These are phyloP conservation scores for Paraconiothyrium brasiliense DNA, from an alignment of 2,329 filamentous ascomycete species.

Conservation along the genomic window DNA sequence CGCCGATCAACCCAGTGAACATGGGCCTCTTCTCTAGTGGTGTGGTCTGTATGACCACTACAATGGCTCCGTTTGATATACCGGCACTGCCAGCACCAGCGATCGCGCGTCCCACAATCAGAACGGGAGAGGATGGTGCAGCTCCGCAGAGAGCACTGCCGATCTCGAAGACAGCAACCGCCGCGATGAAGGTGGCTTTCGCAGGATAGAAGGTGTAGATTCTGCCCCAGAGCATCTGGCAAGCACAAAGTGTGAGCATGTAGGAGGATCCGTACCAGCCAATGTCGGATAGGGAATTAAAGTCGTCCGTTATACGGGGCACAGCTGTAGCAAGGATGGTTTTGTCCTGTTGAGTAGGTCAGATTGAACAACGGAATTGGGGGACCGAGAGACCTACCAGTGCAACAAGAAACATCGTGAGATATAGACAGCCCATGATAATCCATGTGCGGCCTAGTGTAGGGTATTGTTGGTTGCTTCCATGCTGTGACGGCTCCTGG, in stretches of 20 bases:
- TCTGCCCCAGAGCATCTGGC: conserved; percentile 55
- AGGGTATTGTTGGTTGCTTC: conserved; percentile 10
- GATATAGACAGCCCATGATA: conserved; percentile 15
- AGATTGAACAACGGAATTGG: background rate
- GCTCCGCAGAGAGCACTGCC: conserved; percentile 32
- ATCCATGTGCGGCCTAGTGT: conserved; percentile 12
- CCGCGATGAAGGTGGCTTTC: conserved; percentile 18
- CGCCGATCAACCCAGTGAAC: conserved; percentile 57
- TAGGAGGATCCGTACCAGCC: conserved; percentile 49
- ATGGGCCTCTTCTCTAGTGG: conserved; percentile 56
- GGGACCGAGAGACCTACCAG: conserved; percentile 8
- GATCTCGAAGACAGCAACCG: conserved; percentile 36
- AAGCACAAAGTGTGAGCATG: conserved; percentile 53
- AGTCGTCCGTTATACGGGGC: conserved; percentile 42
- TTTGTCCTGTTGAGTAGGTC: conserved; percentile 15
- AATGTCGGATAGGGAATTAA: conserved; percentile 35
- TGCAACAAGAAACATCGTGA: conserved; percentile 17
- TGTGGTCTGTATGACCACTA: conserved; percentile 53
- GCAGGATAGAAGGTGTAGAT: conserved; percentile 39
- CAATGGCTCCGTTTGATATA: conserved; percentile 53
- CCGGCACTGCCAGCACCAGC: conserved; percentile 30
- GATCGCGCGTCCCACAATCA: conserved; percentile 32
- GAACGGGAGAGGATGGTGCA: conserved; percentile 23
- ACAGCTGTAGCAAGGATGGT: conserved; percentile 37
- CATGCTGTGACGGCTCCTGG: conserved; percentile 4